phyloP scores from a whole-genome alignment of 352 stramenopile species.

The Phytophthora sp. region DNA sequence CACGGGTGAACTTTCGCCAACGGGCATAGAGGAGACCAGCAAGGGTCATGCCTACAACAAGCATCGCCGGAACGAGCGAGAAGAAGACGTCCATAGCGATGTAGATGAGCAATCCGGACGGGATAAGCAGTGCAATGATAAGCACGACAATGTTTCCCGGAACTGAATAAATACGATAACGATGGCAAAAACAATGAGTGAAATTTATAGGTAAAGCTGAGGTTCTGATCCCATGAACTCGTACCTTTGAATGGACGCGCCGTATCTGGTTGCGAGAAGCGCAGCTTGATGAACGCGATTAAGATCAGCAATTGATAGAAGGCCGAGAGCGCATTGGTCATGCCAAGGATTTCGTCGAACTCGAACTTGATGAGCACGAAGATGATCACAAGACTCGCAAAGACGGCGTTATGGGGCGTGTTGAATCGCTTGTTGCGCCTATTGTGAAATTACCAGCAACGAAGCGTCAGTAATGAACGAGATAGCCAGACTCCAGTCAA shows the following conservation, averaged over 20 bases:
- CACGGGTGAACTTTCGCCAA: slow-evolving; percentile 51
- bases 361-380: slow-evolving; percentile 61
- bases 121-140: slow-evolving; percentile 40
- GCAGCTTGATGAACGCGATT: slow-evolving; percentile 88
- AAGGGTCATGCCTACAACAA: slow-evolving; percentile 47
- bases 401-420: slow-evolving; percentile 57
- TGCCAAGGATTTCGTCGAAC: slow-evolving; percentile 82
- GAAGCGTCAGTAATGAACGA: slow-evolving; percentile 1
- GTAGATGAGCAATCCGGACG: slow-evolving; percentile 47
- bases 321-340: slow-evolving; percentile 93
- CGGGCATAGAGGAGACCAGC: slow-evolving; percentile 46
- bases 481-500: slow-evolving; percentile 14
- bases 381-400: slow-evolving; percentile 55
- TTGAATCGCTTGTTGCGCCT: slow-evolving; percentile 63
- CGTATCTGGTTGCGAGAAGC: slow-evolving; percentile 65
- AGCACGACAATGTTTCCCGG: slow-evolving; percentile 40
- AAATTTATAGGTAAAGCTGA: background rate
- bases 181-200: slow-evolving; percentile 3
- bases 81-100: slow-evolving; percentile 57
- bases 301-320: slow-evolving; percentile 87
- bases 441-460: background rate
- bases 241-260: slow-evolving; percentile 50
- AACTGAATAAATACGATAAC: slow-evolving; percentile 24
- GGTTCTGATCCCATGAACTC: background rate
- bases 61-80: slow-evolving; percentile 44